Evolutionary conservation across 495 filamentous ascomycete species (phyloP).

Genomic region (Aspergillus cristatus): DNA sequence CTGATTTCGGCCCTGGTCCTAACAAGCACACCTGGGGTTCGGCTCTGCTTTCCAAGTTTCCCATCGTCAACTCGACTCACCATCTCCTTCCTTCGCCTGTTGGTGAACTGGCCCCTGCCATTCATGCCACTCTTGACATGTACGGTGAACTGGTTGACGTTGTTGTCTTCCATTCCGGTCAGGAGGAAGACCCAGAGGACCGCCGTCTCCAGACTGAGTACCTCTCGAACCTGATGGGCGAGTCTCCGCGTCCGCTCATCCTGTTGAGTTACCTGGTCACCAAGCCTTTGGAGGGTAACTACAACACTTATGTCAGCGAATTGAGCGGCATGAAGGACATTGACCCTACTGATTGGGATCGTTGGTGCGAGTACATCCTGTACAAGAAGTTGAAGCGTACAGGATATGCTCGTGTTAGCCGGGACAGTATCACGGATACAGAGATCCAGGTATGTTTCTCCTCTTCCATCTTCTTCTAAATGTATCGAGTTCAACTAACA

Average conservation of each 20-base stretch:
- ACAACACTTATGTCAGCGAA: constrained; percentile 90
- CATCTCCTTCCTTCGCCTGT: constrained; percentile 88
- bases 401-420: constrained; percentile 82
- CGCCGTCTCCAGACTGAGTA: constrained; percentile 82
- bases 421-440: constrained; percentile 91
- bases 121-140: constrained; percentile 87
- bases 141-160: constrained; percentile 89
- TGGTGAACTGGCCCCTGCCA: constrained; percentile 92
- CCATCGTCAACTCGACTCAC: constrained; percentile 94
- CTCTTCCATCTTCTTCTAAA: background rate
- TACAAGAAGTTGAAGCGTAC: constrained; percentile 82
- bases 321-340: constrained; percentile 90
- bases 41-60: constrained; percentile 92
- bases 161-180: constrained; percentile 97
- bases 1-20: constrained; percentile 92
- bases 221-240: constrained; percentile 80
- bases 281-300: constrained; percentile 84
- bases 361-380: constrained; percentile 99
- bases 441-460: constrained; percentile 68
- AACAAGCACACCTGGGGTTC: constrained; percentile 99
- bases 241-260: constrained; percentile 69
- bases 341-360: constrained; percentile 86
- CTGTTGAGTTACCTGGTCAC: constrained; percentile 89
- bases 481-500: constrained; percentile 15
- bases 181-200: constrained; percentile 95